These are phyloP conservation scores for Pestalotiopsis sp. DNA, from an alignment of 2,329 filamentous ascomycete genomes.

Conservation along the genomic window DNA sequence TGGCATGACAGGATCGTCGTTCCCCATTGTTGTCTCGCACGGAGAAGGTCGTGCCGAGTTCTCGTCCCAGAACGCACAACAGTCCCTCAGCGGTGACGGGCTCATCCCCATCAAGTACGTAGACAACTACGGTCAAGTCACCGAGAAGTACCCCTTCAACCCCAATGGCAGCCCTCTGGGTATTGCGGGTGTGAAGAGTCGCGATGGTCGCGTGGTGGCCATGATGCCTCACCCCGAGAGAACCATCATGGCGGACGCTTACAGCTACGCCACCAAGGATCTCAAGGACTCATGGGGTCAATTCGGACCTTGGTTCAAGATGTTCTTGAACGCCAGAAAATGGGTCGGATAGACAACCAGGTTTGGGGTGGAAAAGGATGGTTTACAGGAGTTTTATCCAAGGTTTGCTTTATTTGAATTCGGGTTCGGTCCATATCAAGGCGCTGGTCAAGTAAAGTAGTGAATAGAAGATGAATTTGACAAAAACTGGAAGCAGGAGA, in stretches of 20 bases:
- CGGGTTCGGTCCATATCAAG: neutral
- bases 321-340: conserved; percentile 85
- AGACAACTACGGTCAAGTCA: conserved; percentile 76
- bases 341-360: conserved; percentile 70
- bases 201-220: conserved; percentile 79
- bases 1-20: conserved; percentile 79
- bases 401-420: neutral
- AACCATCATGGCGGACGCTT: conserved; percentile 80
- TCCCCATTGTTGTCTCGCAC: conserved; percentile 89
- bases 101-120: conserved; percentile 82
- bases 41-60: conserved; percentile 86
- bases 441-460: neutral
- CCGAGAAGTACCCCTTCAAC: conserved; percentile 86
- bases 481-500: neutral
- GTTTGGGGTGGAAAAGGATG: neutral
- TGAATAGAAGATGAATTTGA: neutral
- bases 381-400: neutral
- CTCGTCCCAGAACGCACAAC: conserved; percentile 51
- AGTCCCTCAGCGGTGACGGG: conserved; percentile 63
- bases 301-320: conserved; percentile 80
- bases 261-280: conserved; percentile 69
- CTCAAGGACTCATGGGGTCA: conserved; percentile 73
- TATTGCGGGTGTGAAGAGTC: conserved; percentile 78
- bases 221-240: conserved; percentile 95
- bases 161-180: conserved; percentile 77